Conservation (phyloP, 2,329 filamentous ascomycete genomes). For the Teratosphaeria epicoccoides region DNA sequence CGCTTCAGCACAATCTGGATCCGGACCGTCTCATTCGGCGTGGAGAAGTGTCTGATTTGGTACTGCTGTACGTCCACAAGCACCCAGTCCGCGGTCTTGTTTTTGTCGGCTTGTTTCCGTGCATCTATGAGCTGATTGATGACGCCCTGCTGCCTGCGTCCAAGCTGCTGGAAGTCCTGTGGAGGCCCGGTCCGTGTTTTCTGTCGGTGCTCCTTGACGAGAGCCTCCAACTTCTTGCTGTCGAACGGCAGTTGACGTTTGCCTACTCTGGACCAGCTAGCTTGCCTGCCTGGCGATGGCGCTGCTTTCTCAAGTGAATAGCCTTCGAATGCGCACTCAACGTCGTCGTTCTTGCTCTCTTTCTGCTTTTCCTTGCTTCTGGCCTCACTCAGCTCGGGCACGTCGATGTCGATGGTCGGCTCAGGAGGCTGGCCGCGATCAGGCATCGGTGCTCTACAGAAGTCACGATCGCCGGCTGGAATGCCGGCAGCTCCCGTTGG, state of each 20-base stretch:
- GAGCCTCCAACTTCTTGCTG: slow-evolving; percentile 1
- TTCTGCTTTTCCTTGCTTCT: neutral
- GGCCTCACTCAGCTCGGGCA: neutral
- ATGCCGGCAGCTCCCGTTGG: neutral
- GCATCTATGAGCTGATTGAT: slow-evolving; percentile 8
- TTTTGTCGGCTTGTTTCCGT: slow-evolving; percentile 5
- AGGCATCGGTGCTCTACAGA: neutral
- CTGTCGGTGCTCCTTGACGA: slow-evolving; percentile 3
- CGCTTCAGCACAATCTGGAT: slow-evolving; percentile 7
- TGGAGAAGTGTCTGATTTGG: slow-evolving; percentile 1
- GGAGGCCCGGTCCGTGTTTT: slow-evolving; percentile 1
- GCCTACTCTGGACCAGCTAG: slow-evolving; percentile 7
- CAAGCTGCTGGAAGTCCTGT: slow-evolving; percentile 3
- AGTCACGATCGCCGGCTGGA: neutral
- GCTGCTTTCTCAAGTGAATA: slow-evolving; percentile 4
- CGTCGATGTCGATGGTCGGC: neutral
- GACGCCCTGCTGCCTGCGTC: slow-evolving; percentile 7
- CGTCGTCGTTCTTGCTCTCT: neutral
- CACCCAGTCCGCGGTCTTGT: slow-evolving; percentile 8
- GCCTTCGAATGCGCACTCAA: slow-evolving; percentile 5
- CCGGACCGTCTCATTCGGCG: slow-evolving; percentile 1
- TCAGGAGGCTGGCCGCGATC: neutral
- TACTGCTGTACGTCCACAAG: slow-evolving; percentile 6
- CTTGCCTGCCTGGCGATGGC: neutral
- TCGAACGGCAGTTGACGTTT: slow-evolving; percentile 6